Base-by-base conservation (phyloP, 2,329 filamentous ascomycete genomes). In the Samsoniella hepiali region DNA sequence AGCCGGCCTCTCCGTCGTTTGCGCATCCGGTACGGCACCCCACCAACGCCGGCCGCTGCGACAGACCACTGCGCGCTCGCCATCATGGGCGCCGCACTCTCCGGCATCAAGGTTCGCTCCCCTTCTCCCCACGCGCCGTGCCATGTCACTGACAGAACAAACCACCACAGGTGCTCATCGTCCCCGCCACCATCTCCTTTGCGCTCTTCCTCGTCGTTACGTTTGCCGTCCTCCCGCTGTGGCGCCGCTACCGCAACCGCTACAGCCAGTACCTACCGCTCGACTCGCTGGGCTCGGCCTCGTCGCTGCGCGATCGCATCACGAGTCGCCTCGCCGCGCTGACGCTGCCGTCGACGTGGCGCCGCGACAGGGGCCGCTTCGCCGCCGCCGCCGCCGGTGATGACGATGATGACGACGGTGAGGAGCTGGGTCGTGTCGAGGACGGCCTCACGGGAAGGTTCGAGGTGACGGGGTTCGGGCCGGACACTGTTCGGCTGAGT, bases 201-300 rank as follows among this genome's bases (percentile, higher is more conserved):
- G 75, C 84, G 65, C 77, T 91, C 68, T 93, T 91, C 75, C 75
- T 92, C 69, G 63, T 87, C 64, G 76, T 88, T 63, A 88, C 85
- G 63, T 90, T 87, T 73, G 76, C 88, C 69, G 70, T 91, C 65
- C 72, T 91, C 32, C 90, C 90, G 2, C 72, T 89, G 65, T 90
- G 89, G 84, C 87, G 85, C 55, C 84, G 82, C 63, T 90, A 91
- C 74, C 87, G 85, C 67, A 83, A 82, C 68, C 86, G 89, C 65
- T 92, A 92, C 74, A 84, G 86, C 71, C 87, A 91, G 65, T 93
- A 93, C 72, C 84, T 92, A 1, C 89, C 89, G 0, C 76, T 92
- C 67, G 83, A 89, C 65, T 79, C 81, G 38, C 84, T 90, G 22
- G 31, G 36, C 65, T 84, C 84, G 29, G 83, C 79, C 58, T 82